Evolutionary conservation across 2,329 filamentous ascomycete species (phyloP).

Genomic region (Hysterium pulicare): DNA sequence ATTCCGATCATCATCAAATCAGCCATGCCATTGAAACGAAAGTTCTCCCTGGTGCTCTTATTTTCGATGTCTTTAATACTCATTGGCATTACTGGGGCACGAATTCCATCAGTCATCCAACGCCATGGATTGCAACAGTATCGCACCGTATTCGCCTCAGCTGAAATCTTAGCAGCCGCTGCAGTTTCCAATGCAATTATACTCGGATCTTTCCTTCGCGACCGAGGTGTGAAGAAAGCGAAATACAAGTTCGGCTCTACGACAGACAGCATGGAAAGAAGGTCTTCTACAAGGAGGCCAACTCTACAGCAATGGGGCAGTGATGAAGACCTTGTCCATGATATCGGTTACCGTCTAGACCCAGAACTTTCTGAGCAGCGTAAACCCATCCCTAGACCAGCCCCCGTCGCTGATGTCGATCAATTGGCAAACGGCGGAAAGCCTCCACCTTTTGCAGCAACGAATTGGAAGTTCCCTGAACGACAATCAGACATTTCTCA

Average conservation of each 20-base stretch:
- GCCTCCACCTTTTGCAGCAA: constrained; percentile 23
- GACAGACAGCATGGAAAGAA: constrained; percentile 52
- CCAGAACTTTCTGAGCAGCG: constrained; percentile 47
- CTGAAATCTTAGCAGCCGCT: constrained; percentile 86
- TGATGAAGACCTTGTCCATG: constrained; percentile 84
- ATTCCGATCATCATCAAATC: constrained; percentile 83
- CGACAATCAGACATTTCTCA: constrained; percentile 15
- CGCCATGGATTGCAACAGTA: constrained; percentile 74
- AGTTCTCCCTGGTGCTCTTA: constrained; percentile 72
- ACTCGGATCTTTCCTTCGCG: constrained; percentile 86
- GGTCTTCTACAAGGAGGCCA: constrained; percentile 57
- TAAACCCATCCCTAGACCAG: constrained; percentile 41
- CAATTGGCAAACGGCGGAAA: constrained; percentile 21
- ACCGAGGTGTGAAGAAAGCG: constrained; percentile 80
- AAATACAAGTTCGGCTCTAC: constrained; percentile 66
- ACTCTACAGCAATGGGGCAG: constrained; percentile 77
- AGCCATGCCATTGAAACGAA: constrained; percentile 71
- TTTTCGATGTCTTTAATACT: constrained; percentile 83
- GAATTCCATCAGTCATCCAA: constrained; percentile 73
- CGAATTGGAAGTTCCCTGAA: constrained; percentile 33
- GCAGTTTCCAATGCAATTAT: constrained; percentile 85
- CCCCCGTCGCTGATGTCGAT: constrained; percentile 29
- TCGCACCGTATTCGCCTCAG: constrained; percentile 81
- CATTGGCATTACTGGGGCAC: constrained; percentile 74
- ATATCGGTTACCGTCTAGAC: constrained; percentile 67